A percentile compares a stretch with the other conserved stretches of the same genome.
These are phyloP conservation scores for Globisporangium splendens DNA, from an alignment of 352 stramenopile species.

Conservation along the genomic window DNA sequence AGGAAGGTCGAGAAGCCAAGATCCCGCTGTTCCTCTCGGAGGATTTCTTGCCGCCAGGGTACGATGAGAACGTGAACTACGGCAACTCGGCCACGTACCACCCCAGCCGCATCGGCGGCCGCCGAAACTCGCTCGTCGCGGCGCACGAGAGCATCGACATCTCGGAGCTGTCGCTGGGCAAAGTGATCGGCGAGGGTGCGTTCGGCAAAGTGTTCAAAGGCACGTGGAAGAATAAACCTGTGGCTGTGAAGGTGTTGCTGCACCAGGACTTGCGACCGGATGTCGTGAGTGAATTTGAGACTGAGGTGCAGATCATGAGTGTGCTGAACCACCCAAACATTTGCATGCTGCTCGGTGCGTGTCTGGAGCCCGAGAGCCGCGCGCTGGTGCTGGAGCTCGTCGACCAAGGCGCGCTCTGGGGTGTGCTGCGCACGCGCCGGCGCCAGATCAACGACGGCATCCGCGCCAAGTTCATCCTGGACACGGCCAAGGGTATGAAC, in stretches of 20 bases:
- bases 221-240: conserved; percentile 44
- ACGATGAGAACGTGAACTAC: conserved; percentile 21
- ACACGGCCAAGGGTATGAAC: conserved; percentile 84
- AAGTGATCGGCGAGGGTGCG: conserved; percentile 70
- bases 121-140: conserved; percentile 24
- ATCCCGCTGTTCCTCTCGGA: conserved; percentile 65
- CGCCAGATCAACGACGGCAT: conserved; percentile 37
- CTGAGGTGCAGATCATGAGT: conserved; percentile 84
- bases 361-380: conserved; percentile 88
- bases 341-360: conserved; percentile 94
- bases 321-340: conserved; percentile 96
- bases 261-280: conserved; percentile 65
- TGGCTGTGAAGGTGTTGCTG: conserved; percentile 79
- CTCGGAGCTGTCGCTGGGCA: conserved; percentile 45
- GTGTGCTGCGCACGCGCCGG: conserved; percentile 74
- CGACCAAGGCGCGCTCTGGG: conserved; percentile 91
- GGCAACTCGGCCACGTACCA: conserved; percentile 8
- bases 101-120: conserved; percentile 7
- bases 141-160: conserved; percentile 58
- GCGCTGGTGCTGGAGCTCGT: conserved; percentile 96
- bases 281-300: conserved; percentile 74
- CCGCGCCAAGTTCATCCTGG: conserved; percentile 54
- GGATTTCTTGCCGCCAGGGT: conserved; percentile 34
- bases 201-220: conserved; percentile 79
- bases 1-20: conserved; percentile 46